Evolutionary conservation across 371 early-diverging fungal genomes (phyloP).

Genomic region (Mucor circinelloides): DNA sequence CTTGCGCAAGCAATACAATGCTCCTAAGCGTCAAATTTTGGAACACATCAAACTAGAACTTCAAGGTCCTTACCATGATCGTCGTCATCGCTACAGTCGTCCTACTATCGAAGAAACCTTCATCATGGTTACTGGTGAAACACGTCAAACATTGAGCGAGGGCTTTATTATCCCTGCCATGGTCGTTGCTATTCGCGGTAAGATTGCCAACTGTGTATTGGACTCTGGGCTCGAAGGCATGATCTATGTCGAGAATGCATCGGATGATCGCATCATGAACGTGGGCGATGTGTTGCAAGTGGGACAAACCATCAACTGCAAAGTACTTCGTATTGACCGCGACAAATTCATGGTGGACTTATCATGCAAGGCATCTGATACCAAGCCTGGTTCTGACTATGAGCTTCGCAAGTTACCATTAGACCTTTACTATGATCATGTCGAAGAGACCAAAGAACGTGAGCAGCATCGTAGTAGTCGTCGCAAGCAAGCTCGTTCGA

Average conservation of each 20-base stretch:
- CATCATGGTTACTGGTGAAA: constrained; percentile 89
- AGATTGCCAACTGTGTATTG: constrained; percentile 74
- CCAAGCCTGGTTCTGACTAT: constrained; percentile 52
- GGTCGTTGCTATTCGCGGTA: constrained; percentile 67
- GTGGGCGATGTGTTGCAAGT: constrained; percentile 63
- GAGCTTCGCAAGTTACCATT: constrained; percentile 45
- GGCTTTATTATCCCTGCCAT: constrained; percentile 71
- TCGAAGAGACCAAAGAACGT: constrained; percentile 58
- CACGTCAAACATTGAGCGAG: constrained; percentile 63
- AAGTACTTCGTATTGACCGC: constrained; percentile 77
- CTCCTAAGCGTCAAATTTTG: constrained; percentile 80
- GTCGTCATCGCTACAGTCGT: constrained; percentile 64
- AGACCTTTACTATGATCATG: constrained; percentile 74
- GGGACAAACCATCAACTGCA: constrained; percentile 73
- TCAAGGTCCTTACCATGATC: constrained; percentile 82
- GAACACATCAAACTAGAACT: constrained; percentile 88
- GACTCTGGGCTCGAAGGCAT: constrained; percentile 87
- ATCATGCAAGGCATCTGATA: constrained; percentile 58
- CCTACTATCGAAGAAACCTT: constrained; percentile 74
- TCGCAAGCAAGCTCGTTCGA: constrained; percentile 44
- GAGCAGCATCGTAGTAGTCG: constrained; percentile 58
- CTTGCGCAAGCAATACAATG: constrained; percentile 70
- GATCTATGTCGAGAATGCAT: constrained; percentile 67
- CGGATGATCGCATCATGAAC: constrained; percentile 62
- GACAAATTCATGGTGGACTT: constrained; percentile 81